Base-by-base conservation (phyloP, 1,284 basidiomycete species). In the Naganishia albida region DNA sequence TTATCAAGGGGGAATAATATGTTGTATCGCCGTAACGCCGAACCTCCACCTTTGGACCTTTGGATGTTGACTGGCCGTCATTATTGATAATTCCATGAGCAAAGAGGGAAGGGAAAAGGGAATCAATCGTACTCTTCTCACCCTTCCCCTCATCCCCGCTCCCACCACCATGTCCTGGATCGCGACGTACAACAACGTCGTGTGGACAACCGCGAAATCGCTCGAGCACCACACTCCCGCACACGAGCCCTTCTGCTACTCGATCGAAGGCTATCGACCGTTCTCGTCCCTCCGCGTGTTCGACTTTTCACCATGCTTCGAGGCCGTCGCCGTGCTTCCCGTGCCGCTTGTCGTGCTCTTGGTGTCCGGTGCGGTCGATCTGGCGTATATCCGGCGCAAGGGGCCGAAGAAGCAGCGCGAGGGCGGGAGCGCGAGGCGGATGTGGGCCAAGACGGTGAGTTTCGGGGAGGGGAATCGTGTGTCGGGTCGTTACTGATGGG, bases 221-320 rank as follows among this genome's bases (percentile, higher is more conserved):
- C 16, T 60, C 23, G 42, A 53, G 23, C 30, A 53, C 4, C 39
- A 46, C 39, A 20, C n/a, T 18, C 39, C 28, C 13, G n/a, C n/a
- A 43, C 49, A 30, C n/a, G 25, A 43, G 28, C 50, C 57, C 3
- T 48, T 63, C 18, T 66, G 65, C 39, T 48, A 56, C 40, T 66
- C 65, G 18, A 20, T 20, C 25, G 65, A 66, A 42, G 65, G 65
- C 28, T 66, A 62, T 38, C 26, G 18, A 20, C 67, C 75, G 53
- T 54, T 76, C 48, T 92, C 90, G 8, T 75, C 71, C 7, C 69
- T 79, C 0, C 84, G 90, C 64, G 81, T 85, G 28, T 90, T 93
- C 72, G 93, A 96, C 78, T 74, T 89, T 15, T 89, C 91, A 0
- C 84, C 86, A 7, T 97, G 93, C 77, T 91, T 90, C 71, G 89